Evolutionary conservation across 768 basidiomycete species (phyloP).

Genomic region (Fistulinella prunicolor): DNA sequence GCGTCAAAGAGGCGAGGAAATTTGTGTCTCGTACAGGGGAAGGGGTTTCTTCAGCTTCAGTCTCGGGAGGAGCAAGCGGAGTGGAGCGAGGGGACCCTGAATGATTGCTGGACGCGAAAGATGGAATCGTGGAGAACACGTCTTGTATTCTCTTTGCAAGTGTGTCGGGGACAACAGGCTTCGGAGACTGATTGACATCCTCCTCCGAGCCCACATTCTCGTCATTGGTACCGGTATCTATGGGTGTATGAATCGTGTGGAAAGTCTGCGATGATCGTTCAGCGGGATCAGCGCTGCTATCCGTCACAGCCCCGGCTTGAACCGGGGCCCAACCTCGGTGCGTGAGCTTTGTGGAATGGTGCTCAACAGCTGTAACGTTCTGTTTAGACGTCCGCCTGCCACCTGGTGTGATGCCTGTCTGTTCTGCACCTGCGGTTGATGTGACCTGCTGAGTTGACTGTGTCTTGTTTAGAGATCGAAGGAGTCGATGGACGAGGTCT

Average conservation of each 20-base stretch:
- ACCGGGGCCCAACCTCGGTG: conserved; percentile 7
- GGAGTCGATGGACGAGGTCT: conserved; percentile 10
- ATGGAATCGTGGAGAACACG: conserved; percentile 46
- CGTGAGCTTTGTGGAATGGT: conserved; percentile 16
- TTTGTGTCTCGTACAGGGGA: conserved; percentile 40
- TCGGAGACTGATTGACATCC: conserved; percentile 27
- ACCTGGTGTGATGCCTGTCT: background rate
- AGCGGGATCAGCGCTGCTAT: conserved; percentile 5
- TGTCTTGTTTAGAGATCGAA: conserved; percentile 22
- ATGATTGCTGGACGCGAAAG: conserved; percentile 18
- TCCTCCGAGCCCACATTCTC: conserved; percentile 6
- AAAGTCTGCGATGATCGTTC: conserved; percentile 6
- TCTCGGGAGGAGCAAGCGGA: conserved; percentile 8
- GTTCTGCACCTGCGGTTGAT: conserved; percentile 3
- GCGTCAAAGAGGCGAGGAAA: conserved; percentile 50
- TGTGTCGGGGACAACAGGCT: conserved; percentile 31
- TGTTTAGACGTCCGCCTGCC: conserved; percentile 14
- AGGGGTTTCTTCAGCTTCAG: conserved; percentile 7
- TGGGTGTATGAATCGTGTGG: conserved; percentile 2
- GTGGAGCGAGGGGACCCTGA: conserved; percentile 18
- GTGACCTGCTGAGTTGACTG: conserved; percentile 15
- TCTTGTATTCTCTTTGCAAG: conserved; percentile 53
- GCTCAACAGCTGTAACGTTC: conserved; percentile 11
- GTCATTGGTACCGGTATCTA: conserved; percentile 6
- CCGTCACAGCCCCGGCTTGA: conserved; percentile 1